Percentiles rank a stretch among this genome's conserved stretches.
Evolutionary conservation across 345 rosid genomes (phyloP).

Genomic region (Erysimum cheiranthoides): DNA sequence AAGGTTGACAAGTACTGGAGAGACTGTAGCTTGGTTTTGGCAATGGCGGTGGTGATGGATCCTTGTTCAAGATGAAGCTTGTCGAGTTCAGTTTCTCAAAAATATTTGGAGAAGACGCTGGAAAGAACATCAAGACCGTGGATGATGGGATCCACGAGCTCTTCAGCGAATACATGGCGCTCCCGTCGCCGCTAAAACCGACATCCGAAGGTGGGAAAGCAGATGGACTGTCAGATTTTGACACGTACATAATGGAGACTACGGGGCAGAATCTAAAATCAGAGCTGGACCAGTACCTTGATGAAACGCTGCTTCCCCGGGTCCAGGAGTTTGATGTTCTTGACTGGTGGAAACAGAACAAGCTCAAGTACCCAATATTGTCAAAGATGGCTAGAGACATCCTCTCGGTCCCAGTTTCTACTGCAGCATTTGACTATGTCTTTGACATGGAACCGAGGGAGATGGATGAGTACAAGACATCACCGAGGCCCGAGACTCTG

Average conservation of each 20-base stretch:
- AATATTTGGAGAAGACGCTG: conserved; percentile 81
- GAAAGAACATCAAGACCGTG: conserved; percentile 63
- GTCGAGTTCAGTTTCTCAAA: conserved; percentile 94
- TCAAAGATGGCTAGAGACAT: conserved; percentile 92
- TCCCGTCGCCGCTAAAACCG: conserved; percentile 71
- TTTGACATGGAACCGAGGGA: conserved; percentile 62
- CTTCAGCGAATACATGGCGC: conserved; percentile 73
- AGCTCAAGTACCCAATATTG: conserved; percentile 80
- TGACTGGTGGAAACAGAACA: conserved; percentile 94
- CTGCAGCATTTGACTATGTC: conserved; percentile 59
- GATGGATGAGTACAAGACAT: conserved; percentile 74
- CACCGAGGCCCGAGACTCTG: conserved; percentile 81
- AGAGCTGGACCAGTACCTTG: conserved; percentile 88
- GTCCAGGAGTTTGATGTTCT: conserved; percentile 78
- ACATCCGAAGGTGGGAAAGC: conserved; percentile 66
- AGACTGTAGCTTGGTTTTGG: conserved; percentile 85
- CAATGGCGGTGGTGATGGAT: conserved; percentile 90
- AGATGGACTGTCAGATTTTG: conserved; percentile 81
- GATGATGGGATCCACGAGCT: conserved; percentile 88
- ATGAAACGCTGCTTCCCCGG: conserved; percentile 79
- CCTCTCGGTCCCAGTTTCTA: conserved; percentile 64
- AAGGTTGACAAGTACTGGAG: conserved; percentile 77
- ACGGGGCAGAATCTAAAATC: conserved; percentile 71
- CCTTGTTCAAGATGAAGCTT: conserved; percentile 98
- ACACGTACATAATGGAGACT: conserved; percentile 54